Conservation (phyloP, 108 stramenopile species). For the Stephanodiscus minutulus region DNA sequence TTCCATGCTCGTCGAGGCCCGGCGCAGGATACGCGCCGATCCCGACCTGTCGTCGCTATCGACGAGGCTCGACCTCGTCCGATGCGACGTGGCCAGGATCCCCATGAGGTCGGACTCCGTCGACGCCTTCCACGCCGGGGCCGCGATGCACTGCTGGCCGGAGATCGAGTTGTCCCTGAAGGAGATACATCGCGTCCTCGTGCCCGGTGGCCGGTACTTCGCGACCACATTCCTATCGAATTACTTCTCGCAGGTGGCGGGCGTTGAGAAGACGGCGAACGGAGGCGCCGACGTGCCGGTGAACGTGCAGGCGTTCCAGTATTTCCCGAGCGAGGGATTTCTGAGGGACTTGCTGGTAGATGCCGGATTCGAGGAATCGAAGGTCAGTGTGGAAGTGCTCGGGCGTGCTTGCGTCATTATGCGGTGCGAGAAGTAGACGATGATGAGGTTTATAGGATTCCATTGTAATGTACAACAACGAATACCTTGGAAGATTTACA, state of each 20-base stretch:
- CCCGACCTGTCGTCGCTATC: conserved; percentile 42
- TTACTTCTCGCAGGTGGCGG: conserved; percentile 63
- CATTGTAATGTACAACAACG: not conserved
- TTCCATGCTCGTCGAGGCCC: conserved; percentile 89
- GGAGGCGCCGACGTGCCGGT: conserved; percentile 36
- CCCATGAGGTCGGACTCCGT: conserved; percentile 77
- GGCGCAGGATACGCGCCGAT: conserved; percentile 68
- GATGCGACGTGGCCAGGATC: conserved; percentile 88
- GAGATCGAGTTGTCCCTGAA: conserved; percentile 73
- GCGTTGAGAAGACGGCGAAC: conserved; percentile 35
- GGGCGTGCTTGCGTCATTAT: conserved; percentile 78
- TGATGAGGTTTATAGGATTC: not conserved
- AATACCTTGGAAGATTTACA: too few relatives aligned
- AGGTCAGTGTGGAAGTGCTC: conserved; percentile 71
- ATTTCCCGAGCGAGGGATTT: conserved; percentile 70
- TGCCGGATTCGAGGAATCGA: conserved; percentile 77
- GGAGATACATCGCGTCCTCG: conserved; percentile 90
- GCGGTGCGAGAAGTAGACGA: conserved; percentile 68
- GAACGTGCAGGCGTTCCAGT: conserved; percentile 79
- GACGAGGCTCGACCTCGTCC: conserved; percentile 78
- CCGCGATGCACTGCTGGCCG: conserved; percentile 98
- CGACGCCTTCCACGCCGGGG: conserved; percentile 91
- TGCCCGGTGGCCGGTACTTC: conserved; percentile 93
- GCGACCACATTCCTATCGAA: conserved; percentile 90
- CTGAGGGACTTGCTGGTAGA: conserved; percentile 58